Percentiles rank a stretch among this genome's conserved stretches.
These are phyloP conservation scores for Ehretia macrophylla DNA, from an alignment of 257 asterid genomes.

Conservation along the genomic window DNA sequence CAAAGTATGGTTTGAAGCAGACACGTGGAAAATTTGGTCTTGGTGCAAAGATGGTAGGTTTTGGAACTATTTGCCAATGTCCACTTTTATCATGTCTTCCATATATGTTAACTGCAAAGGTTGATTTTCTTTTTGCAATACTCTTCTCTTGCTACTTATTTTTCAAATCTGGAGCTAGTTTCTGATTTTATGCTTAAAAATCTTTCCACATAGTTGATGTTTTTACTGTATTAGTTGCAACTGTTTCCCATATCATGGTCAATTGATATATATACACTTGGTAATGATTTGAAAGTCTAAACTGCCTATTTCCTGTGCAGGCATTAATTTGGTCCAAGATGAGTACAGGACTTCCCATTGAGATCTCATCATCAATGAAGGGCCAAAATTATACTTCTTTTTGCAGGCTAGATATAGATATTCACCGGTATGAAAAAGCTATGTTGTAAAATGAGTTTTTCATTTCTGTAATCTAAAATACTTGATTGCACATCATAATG, in stretches of 20 bases:
- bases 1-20: conserved; percentile 89
- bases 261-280: neutral
- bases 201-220: neutral
- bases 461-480: too few species aligned
- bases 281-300: neutral
- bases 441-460: neutral
- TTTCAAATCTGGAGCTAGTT: too few species aligned
- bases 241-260: neutral
- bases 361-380: conserved; percentile 76
- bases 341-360: conserved; percentile 96
- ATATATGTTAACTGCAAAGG: neutral
- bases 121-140: too few species aligned
- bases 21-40: conserved; percentile 96
- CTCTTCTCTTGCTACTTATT: too few species aligned
- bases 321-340: conserved; percentile 96
- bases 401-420: conserved; percentile 90
- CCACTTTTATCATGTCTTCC: neutral
- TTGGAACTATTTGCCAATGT: neutral
- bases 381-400: conserved; percentile 66
- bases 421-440: conserved; percentile 44
- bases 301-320: conserved; percentile 34
- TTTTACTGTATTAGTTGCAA: neutral
- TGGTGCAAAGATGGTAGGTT: conserved; percentile 93
- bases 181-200: too few species aligned
- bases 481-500: neutral